These are phyloP conservation scores for Russula emetica DNA, from an alignment of 768 basidiomycete genomes.

Conservation along the genomic window DNA sequence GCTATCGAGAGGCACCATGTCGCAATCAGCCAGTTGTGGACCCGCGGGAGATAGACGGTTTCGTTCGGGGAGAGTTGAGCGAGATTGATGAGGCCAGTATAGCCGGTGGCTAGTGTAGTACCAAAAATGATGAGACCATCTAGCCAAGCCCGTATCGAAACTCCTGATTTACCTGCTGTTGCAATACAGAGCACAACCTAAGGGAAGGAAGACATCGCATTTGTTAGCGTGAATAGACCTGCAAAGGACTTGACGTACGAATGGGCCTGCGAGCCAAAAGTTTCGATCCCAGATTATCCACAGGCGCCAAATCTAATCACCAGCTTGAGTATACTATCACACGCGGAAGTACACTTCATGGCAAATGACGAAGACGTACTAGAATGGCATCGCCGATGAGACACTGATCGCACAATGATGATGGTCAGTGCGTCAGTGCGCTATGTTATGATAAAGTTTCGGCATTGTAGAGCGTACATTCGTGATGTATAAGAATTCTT, in stretches of 20 bases:
- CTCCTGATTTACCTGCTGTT: not conserved
- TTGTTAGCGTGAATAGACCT: not conserved
- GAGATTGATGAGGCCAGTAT: conserved; percentile 5
- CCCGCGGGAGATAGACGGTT: not conserved
- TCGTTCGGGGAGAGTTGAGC: not conserved
- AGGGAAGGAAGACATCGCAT: not conserved
- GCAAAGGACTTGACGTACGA: conserved; percentile 7
- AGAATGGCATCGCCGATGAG: conserved; percentile 23
- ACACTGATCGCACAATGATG: not conserved
- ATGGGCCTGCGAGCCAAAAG: conserved; percentile 5
- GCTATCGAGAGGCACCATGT: conserved; percentile 22
- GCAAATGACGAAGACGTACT: not conserved
- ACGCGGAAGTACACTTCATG: not conserved
- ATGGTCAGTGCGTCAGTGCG: not conserved
- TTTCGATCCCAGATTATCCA: conserved; percentile 24
- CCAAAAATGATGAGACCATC: not conserved
- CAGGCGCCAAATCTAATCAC: conserved; percentile 20
- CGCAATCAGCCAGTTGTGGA: conserved; percentile 14
- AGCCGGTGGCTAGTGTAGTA: conserved; percentile 11
- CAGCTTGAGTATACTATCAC: not conserved
- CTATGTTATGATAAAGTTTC: not conserved
- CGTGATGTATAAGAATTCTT: conserved; percentile 15
- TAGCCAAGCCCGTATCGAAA: too few relatives aligned
- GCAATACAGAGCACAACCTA: conserved; percentile 4
- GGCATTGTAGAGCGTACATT: conserved; percentile 4